phyloP scores from a whole-genome alignment of 2,329 filamentous ascomycete species.

The Penicillium sp. region DNA sequence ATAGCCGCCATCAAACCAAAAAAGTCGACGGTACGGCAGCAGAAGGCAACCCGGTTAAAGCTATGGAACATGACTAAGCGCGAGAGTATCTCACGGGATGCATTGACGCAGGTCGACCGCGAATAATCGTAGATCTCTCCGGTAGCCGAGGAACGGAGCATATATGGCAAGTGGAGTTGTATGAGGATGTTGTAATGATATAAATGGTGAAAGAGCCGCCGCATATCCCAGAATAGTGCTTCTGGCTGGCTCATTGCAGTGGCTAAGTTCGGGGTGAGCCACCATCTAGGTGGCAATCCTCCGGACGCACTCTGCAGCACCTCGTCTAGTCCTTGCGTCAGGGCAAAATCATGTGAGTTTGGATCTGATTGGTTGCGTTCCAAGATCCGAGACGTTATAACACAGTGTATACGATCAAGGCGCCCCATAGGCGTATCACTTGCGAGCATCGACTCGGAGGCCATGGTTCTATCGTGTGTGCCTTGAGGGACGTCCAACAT shows the following conservation, averaged over 20 bases:
- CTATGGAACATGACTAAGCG: constrained; percentile 51
- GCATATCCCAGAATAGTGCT: constrained; percentile 29
- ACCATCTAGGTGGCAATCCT: constrained; percentile 48
- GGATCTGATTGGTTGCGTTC: constrained; percentile 9
- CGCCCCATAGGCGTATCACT: constrained; percentile 35
- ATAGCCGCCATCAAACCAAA: constrained; percentile 27
- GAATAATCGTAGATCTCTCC: constrained; percentile 47
- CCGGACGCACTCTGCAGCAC: constrained; percentile 45
- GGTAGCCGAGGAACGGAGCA: constrained; percentile 42
- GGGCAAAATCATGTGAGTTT: constrained; percentile 42
- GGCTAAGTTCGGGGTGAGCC: constrained; percentile 35
- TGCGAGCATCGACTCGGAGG: constrained; percentile 49
- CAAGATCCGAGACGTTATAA: constrained; percentile 46
- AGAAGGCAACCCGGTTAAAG: constrained; percentile 23
- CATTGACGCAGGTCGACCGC: constrained; percentile 50
- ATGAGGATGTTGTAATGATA: constrained; percentile 53
- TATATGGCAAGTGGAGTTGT: constrained; percentile 57
- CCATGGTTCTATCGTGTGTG: constrained; percentile 37
- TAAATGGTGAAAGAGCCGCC: constrained; percentile 49
- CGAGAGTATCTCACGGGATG: constrained; percentile 52
- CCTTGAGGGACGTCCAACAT: constrained; percentile 43
- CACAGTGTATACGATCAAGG: constrained; percentile 50
- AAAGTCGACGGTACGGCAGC: constrained; percentile 29
- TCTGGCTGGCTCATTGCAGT: background rate
- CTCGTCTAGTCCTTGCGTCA: constrained; percentile 15